Conservation (phyloP, 371 early-diverging fungal species). For the Mucor velutinosus region DNA sequence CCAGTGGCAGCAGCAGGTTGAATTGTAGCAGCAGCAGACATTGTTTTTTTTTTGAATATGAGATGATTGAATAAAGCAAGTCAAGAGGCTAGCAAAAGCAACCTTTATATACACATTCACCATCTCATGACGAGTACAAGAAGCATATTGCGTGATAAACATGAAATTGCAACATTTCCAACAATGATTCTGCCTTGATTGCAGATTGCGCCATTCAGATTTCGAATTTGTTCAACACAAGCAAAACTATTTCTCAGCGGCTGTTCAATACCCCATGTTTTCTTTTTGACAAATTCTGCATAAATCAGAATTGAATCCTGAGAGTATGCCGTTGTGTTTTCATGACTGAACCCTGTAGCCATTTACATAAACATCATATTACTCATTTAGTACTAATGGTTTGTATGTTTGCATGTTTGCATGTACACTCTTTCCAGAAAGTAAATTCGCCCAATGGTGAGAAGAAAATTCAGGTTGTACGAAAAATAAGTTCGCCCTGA, state of each 20-base stretch:
- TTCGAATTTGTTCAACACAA: neutral
- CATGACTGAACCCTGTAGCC: neutral
- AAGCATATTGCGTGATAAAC: conserved; percentile 10
- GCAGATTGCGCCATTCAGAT: conserved; percentile 1
- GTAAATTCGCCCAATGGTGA: no score
- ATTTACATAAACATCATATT: neutral
- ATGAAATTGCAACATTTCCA: conserved; percentile 10
- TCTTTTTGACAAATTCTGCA: neutral
- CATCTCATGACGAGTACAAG: conserved; percentile 4
- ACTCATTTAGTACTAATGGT: neutral
- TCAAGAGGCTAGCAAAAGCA: neutral
- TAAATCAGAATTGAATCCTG: neutral
- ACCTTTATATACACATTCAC: neutral
- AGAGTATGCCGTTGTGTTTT: neutral
- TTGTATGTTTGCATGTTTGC: neutral
- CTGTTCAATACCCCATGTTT: neutral
- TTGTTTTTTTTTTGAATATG: neutral
- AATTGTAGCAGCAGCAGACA: conserved; percentile 2
- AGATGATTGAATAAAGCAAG: neutral
- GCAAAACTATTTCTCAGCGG: neutral
- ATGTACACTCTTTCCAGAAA: no score
- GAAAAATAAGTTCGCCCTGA: no score
- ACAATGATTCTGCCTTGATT: neutral
- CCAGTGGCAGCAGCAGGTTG: neutral
- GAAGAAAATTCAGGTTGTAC: no score